phyloP scores from a whole-genome alignment of 495 filamentous ascomycete genomes.

The Eremomyces bilateralis region DNA sequence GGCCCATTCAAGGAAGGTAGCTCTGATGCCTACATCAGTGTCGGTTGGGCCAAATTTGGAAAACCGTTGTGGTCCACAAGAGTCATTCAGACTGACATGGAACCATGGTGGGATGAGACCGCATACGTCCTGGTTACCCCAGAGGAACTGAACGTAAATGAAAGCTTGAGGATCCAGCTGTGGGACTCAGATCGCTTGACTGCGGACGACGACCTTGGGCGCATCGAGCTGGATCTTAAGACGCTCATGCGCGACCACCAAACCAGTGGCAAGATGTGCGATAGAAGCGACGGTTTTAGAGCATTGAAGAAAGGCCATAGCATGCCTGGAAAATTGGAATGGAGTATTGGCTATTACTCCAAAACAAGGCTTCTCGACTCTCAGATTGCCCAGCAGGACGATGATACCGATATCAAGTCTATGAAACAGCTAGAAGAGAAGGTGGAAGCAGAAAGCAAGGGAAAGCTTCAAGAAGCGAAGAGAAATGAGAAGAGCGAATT shows the following conservation, averaged over 20 bases:
- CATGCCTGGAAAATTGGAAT: slow-evolving; percentile 47
- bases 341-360: slow-evolving; percentile 49
- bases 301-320: slow-evolving; percentile 36
- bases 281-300: slow-evolving; percentile 35
- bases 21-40: slow-evolving; percentile 44
- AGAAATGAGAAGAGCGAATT: slow-evolving; percentile 31
- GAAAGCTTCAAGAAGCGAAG: slow-evolving; percentile 40
- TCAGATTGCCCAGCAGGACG: slow-evolving; percentile 32
- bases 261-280: slow-evolving; percentile 30
- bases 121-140: slow-evolving; percentile 39
- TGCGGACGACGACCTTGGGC: slow-evolving; percentile 51
- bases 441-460: slow-evolving; percentile 26
- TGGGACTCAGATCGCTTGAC: slow-evolving; percentile 51
- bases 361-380: slow-evolving; percentile 34
- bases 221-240: slow-evolving; percentile 43
- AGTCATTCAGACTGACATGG: slow-evolving; percentile 37
- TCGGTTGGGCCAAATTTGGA: slow-evolving; percentile 56
- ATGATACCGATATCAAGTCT: slow-evolving; percentile 26
- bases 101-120: slow-evolving; percentile 49
- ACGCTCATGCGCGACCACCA: slow-evolving; percentile 32
- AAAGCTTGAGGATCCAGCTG: slow-evolving; percentile 40
- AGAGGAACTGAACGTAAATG: slow-evolving; percentile 50
- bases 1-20: slow-evolving; percentile 32
- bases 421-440: slow-evolving; percentile 30
- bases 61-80: slow-evolving; percentile 42